phyloP scores from a whole-genome alignment of 2,329 filamentous ascomycete genomes.

The Cryphonectria radicalis region DNA sequence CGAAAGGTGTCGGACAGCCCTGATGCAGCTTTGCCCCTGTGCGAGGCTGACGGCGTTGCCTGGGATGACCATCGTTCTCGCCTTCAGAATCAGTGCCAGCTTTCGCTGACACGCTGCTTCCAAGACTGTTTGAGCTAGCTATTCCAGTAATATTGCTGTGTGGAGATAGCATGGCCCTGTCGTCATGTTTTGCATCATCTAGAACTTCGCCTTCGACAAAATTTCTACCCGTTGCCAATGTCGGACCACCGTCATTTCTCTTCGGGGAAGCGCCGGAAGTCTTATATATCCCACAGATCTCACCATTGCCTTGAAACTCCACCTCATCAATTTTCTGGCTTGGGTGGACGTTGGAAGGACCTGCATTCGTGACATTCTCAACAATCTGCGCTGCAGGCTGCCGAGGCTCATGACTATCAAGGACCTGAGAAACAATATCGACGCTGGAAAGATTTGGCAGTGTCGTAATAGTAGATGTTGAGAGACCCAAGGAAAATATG shows the following conservation, averaged over 20 bases:
- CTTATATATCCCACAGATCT: background rate
- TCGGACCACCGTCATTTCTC: background rate
- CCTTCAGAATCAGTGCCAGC: background rate
- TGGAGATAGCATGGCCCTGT: background rate
- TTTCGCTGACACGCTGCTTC: background rate
- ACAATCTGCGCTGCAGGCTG: too few relatives aligned
- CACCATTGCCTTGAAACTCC: background rate
- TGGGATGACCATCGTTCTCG: background rate
- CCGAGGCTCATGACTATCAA: background rate
- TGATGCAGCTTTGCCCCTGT: background rate
- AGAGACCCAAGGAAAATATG: conserved; percentile 16
- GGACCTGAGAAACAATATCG: background rate
- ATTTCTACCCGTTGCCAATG: background rate
- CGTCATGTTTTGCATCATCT: background rate
- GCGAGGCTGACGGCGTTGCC: background rate
- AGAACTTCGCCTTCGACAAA: background rate
- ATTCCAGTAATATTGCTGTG: background rate
- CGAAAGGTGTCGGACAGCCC: background rate
- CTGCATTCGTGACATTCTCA: background rate
- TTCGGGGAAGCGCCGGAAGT: background rate
- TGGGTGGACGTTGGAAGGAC: too few relatives aligned
- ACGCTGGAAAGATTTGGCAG: background rate
- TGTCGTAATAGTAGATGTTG: background rate
- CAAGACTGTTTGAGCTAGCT: background rate
- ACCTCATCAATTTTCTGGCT: background rate